These are phyloP conservation scores for Dothistroma septosporum DNA, from an alignment of 2,329 filamentous ascomycete species.

Conservation along the genomic window DNA sequence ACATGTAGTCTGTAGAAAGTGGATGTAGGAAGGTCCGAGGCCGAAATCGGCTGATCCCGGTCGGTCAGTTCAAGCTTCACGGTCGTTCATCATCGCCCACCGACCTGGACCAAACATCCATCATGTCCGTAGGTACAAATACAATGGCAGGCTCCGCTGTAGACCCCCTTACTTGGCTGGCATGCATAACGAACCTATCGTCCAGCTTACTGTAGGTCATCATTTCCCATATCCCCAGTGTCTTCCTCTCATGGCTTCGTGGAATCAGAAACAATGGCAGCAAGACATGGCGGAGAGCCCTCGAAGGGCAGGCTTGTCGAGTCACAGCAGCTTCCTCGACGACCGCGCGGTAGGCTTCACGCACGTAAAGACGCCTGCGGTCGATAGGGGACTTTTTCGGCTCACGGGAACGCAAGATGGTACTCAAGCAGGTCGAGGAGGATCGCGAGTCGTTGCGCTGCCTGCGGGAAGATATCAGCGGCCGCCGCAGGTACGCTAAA, in stretches of 20 bases:
- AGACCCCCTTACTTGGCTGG: not conserved
- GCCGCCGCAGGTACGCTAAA: conserved; percentile 1
- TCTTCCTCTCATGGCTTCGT: not conserved
- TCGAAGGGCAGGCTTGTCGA: not conserved
- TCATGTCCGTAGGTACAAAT: not conserved
- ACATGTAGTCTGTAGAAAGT: no score
- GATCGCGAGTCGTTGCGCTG: conserved; percentile 6
- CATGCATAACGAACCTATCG: not conserved
- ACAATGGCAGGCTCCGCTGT: not conserved
- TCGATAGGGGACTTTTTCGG: conserved; percentile 1
- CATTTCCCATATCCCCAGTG: not conserved
- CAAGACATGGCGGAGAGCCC: not conserved
- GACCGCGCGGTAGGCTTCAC: conserved; percentile 1
- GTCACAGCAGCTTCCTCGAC: not conserved
- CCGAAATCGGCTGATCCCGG: not conserved
- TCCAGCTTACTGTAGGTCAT: not conserved
- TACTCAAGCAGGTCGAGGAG: conserved; percentile 1
- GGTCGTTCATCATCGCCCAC: not conserved
- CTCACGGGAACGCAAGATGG: not conserved
- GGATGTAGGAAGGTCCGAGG: not conserved
- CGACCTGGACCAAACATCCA: not conserved
- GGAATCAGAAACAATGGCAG: not conserved
- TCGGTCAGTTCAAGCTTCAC: not conserved
- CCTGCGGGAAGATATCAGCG: not conserved
- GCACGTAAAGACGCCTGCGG: not conserved